These are phyloP conservation scores for Didymella lethalis DNA, from an alignment of 2,329 filamentous ascomycete genomes.

Conservation along the genomic window DNA sequence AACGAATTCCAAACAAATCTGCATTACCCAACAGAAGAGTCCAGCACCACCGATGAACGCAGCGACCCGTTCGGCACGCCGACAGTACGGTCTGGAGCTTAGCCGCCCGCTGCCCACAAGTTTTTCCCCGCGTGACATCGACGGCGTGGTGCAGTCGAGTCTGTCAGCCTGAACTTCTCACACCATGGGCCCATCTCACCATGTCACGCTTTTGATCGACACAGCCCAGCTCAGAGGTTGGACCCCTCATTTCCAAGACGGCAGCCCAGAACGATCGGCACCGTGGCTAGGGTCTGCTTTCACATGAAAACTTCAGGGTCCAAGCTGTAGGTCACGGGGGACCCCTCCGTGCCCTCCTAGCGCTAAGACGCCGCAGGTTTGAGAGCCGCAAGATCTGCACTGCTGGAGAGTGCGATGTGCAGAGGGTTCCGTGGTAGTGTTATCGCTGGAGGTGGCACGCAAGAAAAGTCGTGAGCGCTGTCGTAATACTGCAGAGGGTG, in stretches of 20 bases:
- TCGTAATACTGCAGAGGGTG: slow-evolving; percentile 10
- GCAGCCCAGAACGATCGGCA: slow-evolving; percentile 19
- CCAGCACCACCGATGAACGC: slow-evolving; percentile 11
- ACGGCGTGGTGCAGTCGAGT: slow-evolving; percentile 12
- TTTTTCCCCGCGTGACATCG: slow-evolving; percentile 1
- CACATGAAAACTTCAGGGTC: slow-evolving; percentile 19
- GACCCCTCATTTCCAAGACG: slow-evolving; percentile 20
- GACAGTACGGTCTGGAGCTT: slow-evolving; percentile 1
- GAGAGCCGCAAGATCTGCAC: slow-evolving; percentile 22
- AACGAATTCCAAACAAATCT: slow-evolving; percentile 5
- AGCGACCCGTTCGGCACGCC: slow-evolving; percentile 4
- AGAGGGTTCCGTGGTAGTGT: neutral
- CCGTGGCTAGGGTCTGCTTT: slow-evolving; percentile 13
- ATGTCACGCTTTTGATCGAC: slow-evolving; percentile 16
- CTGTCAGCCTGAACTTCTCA: slow-evolving; percentile 8
- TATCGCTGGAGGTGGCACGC: slow-evolving; percentile 1
- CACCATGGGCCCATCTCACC: slow-evolving; percentile 15
- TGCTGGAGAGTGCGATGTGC: slow-evolving; percentile 2
- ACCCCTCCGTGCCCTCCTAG: neutral
- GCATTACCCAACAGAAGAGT: neutral
- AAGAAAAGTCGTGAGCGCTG: neutral
- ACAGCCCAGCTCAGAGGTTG: slow-evolving; percentile 4
- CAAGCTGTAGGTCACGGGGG: slow-evolving; percentile 6
- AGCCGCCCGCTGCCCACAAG: slow-evolving; percentile 5
- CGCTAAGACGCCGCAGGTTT: slow-evolving; percentile 8